phyloP scores from a whole-genome alignment of 2,329 filamentous ascomycete genomes.

The Beauveria caledonica region DNA sequence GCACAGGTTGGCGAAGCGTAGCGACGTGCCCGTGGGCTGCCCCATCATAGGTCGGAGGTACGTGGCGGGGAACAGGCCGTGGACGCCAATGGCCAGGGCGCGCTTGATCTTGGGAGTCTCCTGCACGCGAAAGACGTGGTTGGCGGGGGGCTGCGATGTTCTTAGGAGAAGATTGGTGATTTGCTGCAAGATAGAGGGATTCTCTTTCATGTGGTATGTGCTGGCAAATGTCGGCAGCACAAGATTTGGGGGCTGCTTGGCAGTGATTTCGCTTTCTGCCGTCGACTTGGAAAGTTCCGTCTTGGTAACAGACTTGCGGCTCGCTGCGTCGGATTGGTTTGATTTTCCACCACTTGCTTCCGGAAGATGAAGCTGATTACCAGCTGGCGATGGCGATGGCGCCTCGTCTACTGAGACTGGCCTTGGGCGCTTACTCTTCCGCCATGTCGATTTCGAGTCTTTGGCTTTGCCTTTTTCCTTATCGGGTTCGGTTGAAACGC shows the following conservation, averaged over 20 bases:
- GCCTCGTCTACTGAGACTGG: slow-evolving; percentile 42
- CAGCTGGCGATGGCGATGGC: slow-evolving; percentile 24
- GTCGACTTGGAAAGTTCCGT: slow-evolving; percentile 21
- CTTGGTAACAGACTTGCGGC: slow-evolving; percentile 14
- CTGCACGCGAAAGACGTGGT: slow-evolving; percentile 64
- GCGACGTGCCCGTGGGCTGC: slow-evolving; percentile 89
- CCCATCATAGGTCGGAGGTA: slow-evolving; percentile 86
- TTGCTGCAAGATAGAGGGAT: slow-evolving; percentile 63
- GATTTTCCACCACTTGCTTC: slow-evolving; percentile 4
- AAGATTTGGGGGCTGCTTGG: slow-evolving; percentile 48
- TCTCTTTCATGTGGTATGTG: slow-evolving; percentile 60
- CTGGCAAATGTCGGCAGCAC: slow-evolving; percentile 61
- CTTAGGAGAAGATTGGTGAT: slow-evolving; percentile 50
- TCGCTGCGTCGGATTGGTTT: slow-evolving; percentile 16
- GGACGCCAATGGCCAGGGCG: slow-evolving; percentile 86
- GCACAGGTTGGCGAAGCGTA: slow-evolving; percentile 83
- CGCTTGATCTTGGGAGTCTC: slow-evolving; percentile 68
- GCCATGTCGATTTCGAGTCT: slow-evolving; percentile 28
- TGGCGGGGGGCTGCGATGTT: slow-evolving; percentile 47
- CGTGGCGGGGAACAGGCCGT: slow-evolving; percentile 85
- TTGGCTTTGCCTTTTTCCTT: slow-evolving; percentile 23
- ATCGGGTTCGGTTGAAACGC: slow-evolving; percentile 30
- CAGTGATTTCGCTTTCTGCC: slow-evolving; percentile 35
- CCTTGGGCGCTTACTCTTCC: slow-evolving; percentile 37
- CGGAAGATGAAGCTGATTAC: slow-evolving; percentile 17